Conservation (phyloP, 257 asterid genomes). For the Solanum arcanum region DNA sequence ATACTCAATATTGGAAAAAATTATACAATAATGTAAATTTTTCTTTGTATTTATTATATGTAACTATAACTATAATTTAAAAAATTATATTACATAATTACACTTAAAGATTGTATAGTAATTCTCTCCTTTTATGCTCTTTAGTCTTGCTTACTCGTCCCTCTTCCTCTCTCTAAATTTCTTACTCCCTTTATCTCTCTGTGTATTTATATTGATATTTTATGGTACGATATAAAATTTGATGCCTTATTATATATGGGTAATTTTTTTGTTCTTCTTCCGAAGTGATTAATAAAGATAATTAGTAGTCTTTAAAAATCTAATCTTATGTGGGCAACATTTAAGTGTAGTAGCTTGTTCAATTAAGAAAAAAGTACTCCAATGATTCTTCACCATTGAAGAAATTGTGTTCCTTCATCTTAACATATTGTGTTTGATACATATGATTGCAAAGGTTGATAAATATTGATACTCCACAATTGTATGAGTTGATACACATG, state of each 20-base stretch:
- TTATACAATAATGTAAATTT: too few species aligned
- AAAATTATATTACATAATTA: neutral
- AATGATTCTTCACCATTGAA: slow-evolving; percentile 53
- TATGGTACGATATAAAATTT: too few species aligned
- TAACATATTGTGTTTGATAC: neutral
- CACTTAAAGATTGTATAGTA: too few species aligned
- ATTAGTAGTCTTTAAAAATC: slow-evolving; percentile 24
- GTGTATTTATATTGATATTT: too few species aligned
- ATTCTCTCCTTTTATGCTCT: neutral
- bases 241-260: too few species aligned
- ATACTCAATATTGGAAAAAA: neutral
- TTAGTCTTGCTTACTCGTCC: too few species aligned
- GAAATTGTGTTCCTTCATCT: slow-evolving; percentile 38
- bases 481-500: neutral
- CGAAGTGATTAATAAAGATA: neutral
- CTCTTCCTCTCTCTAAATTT: too few species aligned
- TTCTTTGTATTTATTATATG: neutral
- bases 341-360: slow-evolving; percentile 74
- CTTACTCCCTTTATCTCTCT: neutral
- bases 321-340: slow-evolving; percentile 57
- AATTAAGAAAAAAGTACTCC: slow-evolving; percentile 58
- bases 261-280: neutral
- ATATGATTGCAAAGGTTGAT: too few species aligned
- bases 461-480: too few species aligned
- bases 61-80: neutral